phyloP scores from a whole-genome alignment of 2,329 filamentous ascomycete species.

The Claviceps fusiformis region DNA sequence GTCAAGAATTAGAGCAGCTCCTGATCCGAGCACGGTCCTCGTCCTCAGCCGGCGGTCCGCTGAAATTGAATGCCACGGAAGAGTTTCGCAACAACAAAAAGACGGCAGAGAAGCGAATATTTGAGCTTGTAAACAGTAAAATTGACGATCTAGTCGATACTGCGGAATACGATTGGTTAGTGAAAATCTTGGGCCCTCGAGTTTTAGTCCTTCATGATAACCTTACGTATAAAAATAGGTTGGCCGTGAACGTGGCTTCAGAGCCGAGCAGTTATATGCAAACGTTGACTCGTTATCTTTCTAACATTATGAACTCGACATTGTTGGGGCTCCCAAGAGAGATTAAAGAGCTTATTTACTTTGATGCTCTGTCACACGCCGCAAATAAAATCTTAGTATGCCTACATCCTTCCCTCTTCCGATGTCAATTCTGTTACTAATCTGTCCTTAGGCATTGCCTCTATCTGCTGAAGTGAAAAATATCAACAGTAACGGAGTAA shows the following conservation, averaged over 20 bases:
- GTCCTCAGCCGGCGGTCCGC: slow-evolving; percentile 63
- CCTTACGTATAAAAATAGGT: slow-evolving; percentile 21
- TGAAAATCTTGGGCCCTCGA: slow-evolving; percentile 9
- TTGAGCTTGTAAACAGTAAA: slow-evolving; percentile 96
- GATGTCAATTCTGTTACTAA: slow-evolving; percentile 6
- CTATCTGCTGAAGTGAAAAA: slow-evolving; percentile 65
- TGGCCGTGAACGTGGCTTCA: slow-evolving; percentile 40
- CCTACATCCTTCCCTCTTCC: not conserved
- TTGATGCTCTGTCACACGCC: slow-evolving; percentile 86
- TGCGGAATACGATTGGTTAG: slow-evolving; percentile 84
- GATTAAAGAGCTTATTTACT: slow-evolving; percentile 97
- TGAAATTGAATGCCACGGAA: slow-evolving; percentile 70
- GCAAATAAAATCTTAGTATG: slow-evolving; percentile 66
- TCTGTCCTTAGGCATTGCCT: slow-evolving; percentile 49
- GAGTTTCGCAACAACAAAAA: slow-evolving; percentile 86
- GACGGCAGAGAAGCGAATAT: slow-evolving; percentile 91
- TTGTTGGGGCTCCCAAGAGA: slow-evolving; percentile 84
- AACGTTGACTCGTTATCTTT: slow-evolving; percentile 81
- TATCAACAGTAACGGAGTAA: slow-evolving; percentile 79
- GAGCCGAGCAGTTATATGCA: slow-evolving; percentile 92
- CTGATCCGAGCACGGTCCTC: slow-evolving; percentile 76
- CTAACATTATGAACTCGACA: slow-evolving; percentile 93
- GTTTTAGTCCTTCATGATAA: not conserved
- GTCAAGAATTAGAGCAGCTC: slow-evolving; percentile 74
- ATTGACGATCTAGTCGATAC: slow-evolving; percentile 96